Conservation (phyloP, 2,329 filamentous ascomycete species). For the Diaporthe velutina region DNA sequence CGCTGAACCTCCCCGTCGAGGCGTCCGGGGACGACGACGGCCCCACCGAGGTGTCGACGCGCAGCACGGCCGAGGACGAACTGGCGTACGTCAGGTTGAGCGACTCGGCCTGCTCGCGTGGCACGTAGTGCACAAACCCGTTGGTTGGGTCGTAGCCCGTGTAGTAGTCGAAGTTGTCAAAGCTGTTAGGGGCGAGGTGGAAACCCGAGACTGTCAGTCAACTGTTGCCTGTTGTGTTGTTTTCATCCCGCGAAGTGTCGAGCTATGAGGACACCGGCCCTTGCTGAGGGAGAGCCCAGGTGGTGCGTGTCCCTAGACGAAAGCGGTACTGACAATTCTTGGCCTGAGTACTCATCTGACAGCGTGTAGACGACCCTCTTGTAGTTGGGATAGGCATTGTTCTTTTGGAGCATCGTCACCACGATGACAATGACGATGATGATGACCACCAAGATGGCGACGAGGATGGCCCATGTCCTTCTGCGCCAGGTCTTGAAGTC, state of each 20-base stretch:
- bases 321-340: conserved; percentile 51
- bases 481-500: conserved; percentile 67
- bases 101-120: conserved; percentile 44
- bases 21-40: conserved; percentile 47
- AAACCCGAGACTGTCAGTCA: conserved; percentile 13
- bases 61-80: conserved; percentile 64
- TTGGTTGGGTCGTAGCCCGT: conserved; percentile 62
- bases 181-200: conserved; percentile 8
- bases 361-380: conserved; percentile 60
- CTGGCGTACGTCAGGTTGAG: conserved; percentile 73
- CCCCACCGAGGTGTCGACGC: conserved; percentile 69
- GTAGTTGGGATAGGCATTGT: conserved; percentile 62
- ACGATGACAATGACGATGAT: conserved; percentile 62
- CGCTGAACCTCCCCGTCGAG: conserved; percentile 71
- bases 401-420: conserved; percentile 56
- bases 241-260: neutral
- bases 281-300: neutral
- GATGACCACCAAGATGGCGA: conserved; percentile 49
- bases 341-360: conserved; percentile 63
- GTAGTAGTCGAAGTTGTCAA: conserved; percentile 67
- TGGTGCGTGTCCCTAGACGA: neutral
- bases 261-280: neutral
- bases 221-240: neutral
- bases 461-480: conserved; percentile 61
- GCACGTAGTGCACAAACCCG: conserved; percentile 69